Evolutionary conservation across 2,329 filamentous ascomycete genomes (phyloP).

Genomic region (Penicillium crustosum): DNA sequence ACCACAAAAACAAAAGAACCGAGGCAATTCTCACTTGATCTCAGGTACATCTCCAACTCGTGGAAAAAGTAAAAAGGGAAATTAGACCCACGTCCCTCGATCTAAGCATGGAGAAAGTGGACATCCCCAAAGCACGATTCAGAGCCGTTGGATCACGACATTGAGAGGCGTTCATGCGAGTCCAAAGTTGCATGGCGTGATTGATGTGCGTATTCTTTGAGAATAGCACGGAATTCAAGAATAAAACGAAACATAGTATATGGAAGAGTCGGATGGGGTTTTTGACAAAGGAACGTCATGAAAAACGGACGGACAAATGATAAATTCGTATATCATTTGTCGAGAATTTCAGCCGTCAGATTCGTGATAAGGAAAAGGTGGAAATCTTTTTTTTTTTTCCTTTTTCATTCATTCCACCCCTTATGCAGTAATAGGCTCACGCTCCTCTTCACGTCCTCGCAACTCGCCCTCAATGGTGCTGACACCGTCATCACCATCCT

Average conservation of each 20-base stretch:
- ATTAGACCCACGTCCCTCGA: slow-evolving; percentile 4
- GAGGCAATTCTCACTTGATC: neutral
- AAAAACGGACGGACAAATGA: neutral
- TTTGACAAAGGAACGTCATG: neutral
- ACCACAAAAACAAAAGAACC: neutral
- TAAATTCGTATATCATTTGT: neutral
- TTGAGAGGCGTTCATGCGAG: neutral
- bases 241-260: neutral
- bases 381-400: neutral
- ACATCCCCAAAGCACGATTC: slow-evolving; percentile 15
- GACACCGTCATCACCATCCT: slow-evolving; percentile 43
- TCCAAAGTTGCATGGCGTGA: slow-evolving; percentile 1
- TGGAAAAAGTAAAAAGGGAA: slow-evolving; percentile 1
- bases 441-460: slow-evolving; percentile 40
- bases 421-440: slow-evolving; percentile 31
- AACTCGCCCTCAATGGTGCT: slow-evolving; percentile 36
- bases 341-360: slow-evolving; percentile 11
- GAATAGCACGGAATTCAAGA: neutral
- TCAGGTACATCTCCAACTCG: slow-evolving; percentile 3
- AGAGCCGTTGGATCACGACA: slow-evolving; percentile 19
- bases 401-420: neutral
- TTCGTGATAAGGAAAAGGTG: slow-evolving; percentile 8
- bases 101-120: slow-evolving; percentile 4
- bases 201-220: neutral
- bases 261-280: neutral